A percentile compares a stretch with the other conserved stretches of the same genome.
phyloP scores from a whole-genome alignment of 768 basidiomycete species.

The Phlebiopsis gigantea region DNA sequence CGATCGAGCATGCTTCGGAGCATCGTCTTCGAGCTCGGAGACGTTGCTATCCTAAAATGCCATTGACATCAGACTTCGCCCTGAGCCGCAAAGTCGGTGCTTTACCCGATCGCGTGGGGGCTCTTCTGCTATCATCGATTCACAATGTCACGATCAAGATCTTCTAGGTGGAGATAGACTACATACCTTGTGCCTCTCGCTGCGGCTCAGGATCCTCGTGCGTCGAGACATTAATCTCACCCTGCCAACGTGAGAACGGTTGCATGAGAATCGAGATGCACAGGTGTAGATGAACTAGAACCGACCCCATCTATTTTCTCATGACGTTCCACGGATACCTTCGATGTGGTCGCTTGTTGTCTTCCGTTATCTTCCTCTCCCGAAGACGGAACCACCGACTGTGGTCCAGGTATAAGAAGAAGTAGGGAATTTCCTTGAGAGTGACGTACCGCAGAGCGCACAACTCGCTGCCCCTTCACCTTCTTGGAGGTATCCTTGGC shows the following conservation, averaged over 20 bases:
- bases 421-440: background rate
- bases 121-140: too few relatives aligned
- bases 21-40: background rate
- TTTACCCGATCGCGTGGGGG: too few relatives aligned
- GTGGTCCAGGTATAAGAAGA: background rate
- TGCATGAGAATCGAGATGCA: background rate
- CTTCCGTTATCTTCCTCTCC: constrained; percentile 8
- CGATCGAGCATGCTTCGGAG: background rate
- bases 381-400: constrained; percentile 13
- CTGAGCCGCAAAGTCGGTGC: too few relatives aligned
- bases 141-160: too few relatives aligned
- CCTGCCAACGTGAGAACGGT: too few relatives aligned
- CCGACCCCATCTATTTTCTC: background rate
- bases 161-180: too few relatives aligned
- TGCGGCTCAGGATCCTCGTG: too few relatives aligned
- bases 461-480: background rate
- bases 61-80: too few relatives aligned
- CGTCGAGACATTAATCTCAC: too few relatives aligned
- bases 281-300: too few relatives aligned
- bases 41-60: too few relatives aligned
- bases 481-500: background rate
- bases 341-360: background rate
- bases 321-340: background rate
- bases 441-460: constrained; percentile 12
- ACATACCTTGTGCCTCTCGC: too few relatives aligned